Base-by-base conservation (phyloP, 306 rosid genomes). In the Casuarina cunninghamiana region DNA sequence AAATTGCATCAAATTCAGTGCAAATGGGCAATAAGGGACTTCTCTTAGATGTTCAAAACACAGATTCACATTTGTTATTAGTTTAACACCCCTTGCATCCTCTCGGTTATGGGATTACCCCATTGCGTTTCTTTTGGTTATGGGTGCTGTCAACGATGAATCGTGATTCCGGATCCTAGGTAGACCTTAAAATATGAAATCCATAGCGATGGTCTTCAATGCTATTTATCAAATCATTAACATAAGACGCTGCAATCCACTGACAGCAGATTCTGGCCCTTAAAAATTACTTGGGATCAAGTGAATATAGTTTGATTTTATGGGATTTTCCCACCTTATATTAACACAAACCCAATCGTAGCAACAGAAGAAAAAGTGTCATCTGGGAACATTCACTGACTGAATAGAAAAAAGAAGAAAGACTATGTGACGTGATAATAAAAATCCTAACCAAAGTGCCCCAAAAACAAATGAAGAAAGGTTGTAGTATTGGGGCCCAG, bases 1-100 rank as follows among this genome's bases (percentile, higher is more conserved):
- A 76, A 87, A 84, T 11, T 81, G 90, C 96, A 88, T 90, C 73
- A 87, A 90, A 88, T 88, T 92, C 93, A 90, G 97, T 81, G 93
- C 39, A 43, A 84, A 77, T 68, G 86, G 84, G 88, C 83, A 88
- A 81, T 83, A 71, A 71, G 49, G 85, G 83, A 85, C 71, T 81
- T 80, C 80, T 62, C 66, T 77, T 73, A 62, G 79, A 67, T 60
- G 19, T 80, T 68, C 79, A 53, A 85, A 80, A 53, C 71, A 69
- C 62, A 80, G 46, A 80, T 76, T 74, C 71, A 54, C 71, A 7
- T 43, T 78, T 69, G 85, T 81, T 74, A 35, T 53, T 67, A 19
- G 15, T 86, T 85, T 82, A 78, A 63, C 70, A 77, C 43, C 51
- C 76, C 55, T 80, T 75, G 73, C 79, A 67, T 49, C 78, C 72